Percentiles rank a stretch among this genome's conserved stretches.
These are phyloP conservation scores for Dryas alaskensis DNA, from an alignment of 306 rosid genomes.

Conservation along the genomic window DNA sequence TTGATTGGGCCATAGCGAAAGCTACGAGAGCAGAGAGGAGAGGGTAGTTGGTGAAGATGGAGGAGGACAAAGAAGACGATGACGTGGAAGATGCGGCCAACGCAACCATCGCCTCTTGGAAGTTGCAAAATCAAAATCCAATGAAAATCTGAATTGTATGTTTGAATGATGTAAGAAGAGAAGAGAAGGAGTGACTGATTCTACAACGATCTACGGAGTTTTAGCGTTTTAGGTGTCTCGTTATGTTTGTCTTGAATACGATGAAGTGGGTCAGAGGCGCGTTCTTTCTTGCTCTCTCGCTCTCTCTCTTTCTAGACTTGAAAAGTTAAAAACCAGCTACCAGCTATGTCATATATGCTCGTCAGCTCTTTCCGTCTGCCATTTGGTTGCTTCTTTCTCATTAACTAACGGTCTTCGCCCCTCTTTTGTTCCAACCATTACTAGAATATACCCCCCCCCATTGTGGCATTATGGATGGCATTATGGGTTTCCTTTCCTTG, in stretches of 20 bases:
- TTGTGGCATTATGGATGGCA: too few species aligned
- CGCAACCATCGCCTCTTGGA: constrained; percentile 22
- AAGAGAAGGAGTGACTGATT: background rate
- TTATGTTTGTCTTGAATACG: background rate
- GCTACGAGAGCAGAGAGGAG: constrained; percentile 63
- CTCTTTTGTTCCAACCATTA: background rate
- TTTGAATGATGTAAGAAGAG: background rate
- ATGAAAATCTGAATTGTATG: background rate
- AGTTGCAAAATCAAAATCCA: background rate
- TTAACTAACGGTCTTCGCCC: constrained; percentile 38
- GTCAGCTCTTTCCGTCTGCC: too few species aligned
- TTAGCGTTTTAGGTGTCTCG: background rate
- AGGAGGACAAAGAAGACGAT: constrained; percentile 31
- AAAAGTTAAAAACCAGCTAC: too few species aligned
- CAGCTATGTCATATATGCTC: too few species aligned
- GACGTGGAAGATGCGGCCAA: constrained; percentile 26
- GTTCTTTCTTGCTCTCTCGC: background rate
- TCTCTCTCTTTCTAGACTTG: too few species aligned
- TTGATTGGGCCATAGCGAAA: constrained; percentile 60
- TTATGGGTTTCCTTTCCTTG: background rate
- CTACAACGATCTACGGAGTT: background rate
- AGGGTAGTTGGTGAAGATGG: constrained; percentile 67
- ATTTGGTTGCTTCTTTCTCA: background rate
- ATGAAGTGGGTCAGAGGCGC: background rate
- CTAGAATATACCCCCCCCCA: constrained; percentile 39